Evolutionary conservation across 2,329 filamentous ascomycete genomes (phyloP), one percentile per base, ranked within the genome.

Genomic region (Diaporthe sp.): DNA sequence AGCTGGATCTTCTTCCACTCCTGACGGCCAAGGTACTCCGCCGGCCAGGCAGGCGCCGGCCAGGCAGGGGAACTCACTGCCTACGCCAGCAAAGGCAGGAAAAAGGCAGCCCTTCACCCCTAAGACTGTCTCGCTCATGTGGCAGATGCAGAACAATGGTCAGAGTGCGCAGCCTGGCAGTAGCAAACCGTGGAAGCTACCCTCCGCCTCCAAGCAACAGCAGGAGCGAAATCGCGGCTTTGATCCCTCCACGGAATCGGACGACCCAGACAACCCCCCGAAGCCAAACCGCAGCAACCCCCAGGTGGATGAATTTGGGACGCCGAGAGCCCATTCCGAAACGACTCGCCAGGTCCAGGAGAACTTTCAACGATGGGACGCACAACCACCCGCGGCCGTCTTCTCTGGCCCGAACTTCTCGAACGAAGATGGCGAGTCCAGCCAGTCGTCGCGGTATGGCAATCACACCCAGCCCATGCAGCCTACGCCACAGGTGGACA

Each of bases 281-380:
- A 9, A 8, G n/a, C 30, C 61, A 8, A 6, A 17, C 30, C 1
- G 0, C 42, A 0, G 1, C 22, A 38, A 38, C n/a, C 28, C 30
- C 22, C 22, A 3, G 1, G 7, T 25, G 61, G 22, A 38, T 13
- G 2, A 3, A 1, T 52, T 52, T 28, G 61, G 45, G n/a, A 1
- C 1, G 2, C 0, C 3, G 4, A 25, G 1, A 13, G 13, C 10
- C 22, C 13, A 7, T 4, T 4, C 13, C 3, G 8, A 19, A 5
- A 6, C 25, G 1, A 30, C 1, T 9, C n/a, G 8, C n/a, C 35
- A 9, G 57, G 4, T 38, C 13, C 35, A 19, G 7, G 58, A 28
- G 13, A 19, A 6, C 25, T 8, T 1, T 19, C 25, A 1, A n/a
- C 57, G 17, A n/a, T 15, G 12, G 35, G 6, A 15, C 13, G 12